Evolutionary conservation across 371 early-diverging fungal species (phyloP).

Genomic region (Mortierella sp.): DNA sequence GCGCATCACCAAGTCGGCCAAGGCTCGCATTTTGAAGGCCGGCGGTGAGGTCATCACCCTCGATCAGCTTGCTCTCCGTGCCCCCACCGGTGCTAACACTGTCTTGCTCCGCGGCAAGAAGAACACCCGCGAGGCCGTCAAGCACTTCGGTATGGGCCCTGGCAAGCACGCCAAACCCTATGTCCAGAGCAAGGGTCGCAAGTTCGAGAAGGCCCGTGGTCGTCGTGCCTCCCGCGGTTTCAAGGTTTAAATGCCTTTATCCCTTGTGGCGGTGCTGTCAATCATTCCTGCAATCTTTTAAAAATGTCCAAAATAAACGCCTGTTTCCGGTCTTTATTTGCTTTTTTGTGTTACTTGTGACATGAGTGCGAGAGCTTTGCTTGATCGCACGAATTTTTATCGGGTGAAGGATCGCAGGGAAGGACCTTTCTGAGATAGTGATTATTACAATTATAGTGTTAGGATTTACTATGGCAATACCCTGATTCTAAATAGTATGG

Average conservation of each 20-base stretch:
- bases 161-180: slow-evolving; percentile 92
- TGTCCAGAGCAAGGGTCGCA: slow-evolving; percentile 98
- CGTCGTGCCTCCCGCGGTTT: slow-evolving; percentile 96
- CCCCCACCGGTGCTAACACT: slow-evolving; percentile 97
- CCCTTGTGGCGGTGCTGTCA: slow-evolving; percentile 40
- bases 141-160: slow-evolving; percentile 95
- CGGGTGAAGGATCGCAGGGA: too few relatives aligned
- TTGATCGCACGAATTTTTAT: too few relatives aligned
- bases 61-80: slow-evolving; percentile 98
- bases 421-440: too few relatives aligned
- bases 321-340: slow-evolving; percentile 18
- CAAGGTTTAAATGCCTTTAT: slow-evolving; percentile 76
- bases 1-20: slow-evolving; percentile 94
- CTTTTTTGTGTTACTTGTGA: neutral
- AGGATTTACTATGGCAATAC: neutral
- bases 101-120: slow-evolving; percentile 94
- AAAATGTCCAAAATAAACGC: slow-evolving; percentile 33
- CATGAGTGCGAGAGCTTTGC: neutral
- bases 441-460: too few relatives aligned
- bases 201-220: slow-evolving; percentile 99
- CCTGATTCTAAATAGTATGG: neutral
- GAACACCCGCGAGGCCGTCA: slow-evolving; percentile 94
- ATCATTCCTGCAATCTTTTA: slow-evolving; percentile 30
- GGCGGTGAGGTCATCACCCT: slow-evolving; percentile 98
- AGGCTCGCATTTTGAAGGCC: slow-evolving; percentile 97